A percentile compares a stretch with the other conserved stretches of the same genome.
Evolutionary conservation across 2,329 filamentous ascomycete genomes (phyloP).

Genomic region (Aspergillus puulaauensis): DNA sequence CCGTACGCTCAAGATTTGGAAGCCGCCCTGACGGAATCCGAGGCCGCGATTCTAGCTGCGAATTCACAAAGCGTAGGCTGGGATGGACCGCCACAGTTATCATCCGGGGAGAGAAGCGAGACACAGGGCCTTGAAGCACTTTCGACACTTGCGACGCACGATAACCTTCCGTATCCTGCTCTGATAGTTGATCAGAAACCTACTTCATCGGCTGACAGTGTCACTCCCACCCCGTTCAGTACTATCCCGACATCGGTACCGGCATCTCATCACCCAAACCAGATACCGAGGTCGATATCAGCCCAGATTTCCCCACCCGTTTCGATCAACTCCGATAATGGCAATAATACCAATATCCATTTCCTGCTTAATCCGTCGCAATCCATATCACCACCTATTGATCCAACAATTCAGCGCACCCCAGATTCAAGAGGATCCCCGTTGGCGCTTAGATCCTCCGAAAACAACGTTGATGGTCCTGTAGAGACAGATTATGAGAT

Average conservation of each 20-base stretch:
- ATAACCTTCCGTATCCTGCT: slow-evolving; percentile 33
- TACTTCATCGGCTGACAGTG: slow-evolving; percentile 18
- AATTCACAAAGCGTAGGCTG: slow-evolving; percentile 32
- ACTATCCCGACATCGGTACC: slow-evolving; percentile 21
- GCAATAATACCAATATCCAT: slow-evolving; percentile 51
- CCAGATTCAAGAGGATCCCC: slow-evolving; percentile 31
- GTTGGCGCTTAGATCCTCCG: slow-evolving; percentile 24
- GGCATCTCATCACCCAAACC: slow-evolving; percentile 31
- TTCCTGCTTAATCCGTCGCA: slow-evolving; percentile 55
- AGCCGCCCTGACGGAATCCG: slow-evolving; percentile 31
- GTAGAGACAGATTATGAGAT: slow-evolving; percentile 55
- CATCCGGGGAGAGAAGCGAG: slow-evolving; percentile 29
- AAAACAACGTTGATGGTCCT: slow-evolving; percentile 26
- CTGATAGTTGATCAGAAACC: slow-evolving; percentile 25
- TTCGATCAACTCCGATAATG: slow-evolving; percentile 41
- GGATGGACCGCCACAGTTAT: slow-evolving; percentile 30
- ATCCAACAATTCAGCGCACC: slow-evolving; percentile 39
- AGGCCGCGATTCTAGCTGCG: slow-evolving; percentile 28
- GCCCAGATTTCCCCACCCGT: slow-evolving; percentile 43
- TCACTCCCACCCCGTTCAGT: slow-evolving; percentile 16
- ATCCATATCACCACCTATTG: slow-evolving; percentile 45
- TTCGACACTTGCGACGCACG: slow-evolving; percentile 51
- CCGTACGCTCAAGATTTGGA: slow-evolving; percentile 57
- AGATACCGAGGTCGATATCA: slow-evolving; percentile 32
- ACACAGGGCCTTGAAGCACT: slow-evolving; percentile 56